Conservation (phyloP, 2,329 filamentous ascomycete species). For the Xylaria sp. region DNA sequence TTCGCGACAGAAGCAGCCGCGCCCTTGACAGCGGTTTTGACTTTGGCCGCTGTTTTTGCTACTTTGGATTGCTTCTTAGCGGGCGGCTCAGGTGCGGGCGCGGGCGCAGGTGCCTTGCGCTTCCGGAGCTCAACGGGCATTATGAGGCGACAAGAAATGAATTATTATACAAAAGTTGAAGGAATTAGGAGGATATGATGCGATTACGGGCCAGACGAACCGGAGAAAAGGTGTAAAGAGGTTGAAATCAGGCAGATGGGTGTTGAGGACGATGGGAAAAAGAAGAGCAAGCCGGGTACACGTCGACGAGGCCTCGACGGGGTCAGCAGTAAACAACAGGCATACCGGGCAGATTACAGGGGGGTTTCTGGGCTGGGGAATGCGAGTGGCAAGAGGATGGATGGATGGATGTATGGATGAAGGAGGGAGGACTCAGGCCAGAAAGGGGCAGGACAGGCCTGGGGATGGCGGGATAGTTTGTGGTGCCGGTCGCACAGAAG, state of each 20-base stretch:
- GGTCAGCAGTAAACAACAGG: slow-evolving; percentile 35
- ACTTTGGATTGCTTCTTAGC: slow-evolving; percentile 50
- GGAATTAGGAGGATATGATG: slow-evolving; percentile 13
- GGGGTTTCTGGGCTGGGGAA: slow-evolving; percentile 20
- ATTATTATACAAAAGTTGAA: not conserved
- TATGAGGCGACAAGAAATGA: slow-evolving; percentile 15
- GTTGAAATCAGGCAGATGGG: not conserved
- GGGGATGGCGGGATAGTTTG: slow-evolving; percentile 17
- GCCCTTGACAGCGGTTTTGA: slow-evolving; percentile 43
- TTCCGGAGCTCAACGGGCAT: slow-evolving; percentile 54
- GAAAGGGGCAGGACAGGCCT: slow-evolving; percentile 9
- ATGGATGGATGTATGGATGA: not conserved
- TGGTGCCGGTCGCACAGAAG: slow-evolving; percentile 25
- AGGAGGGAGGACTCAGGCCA: not conserved
- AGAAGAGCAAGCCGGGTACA: slow-evolving; percentile 15
- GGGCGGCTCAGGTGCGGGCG: slow-evolving; percentile 46
- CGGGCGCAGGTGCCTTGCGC: slow-evolving; percentile 51
- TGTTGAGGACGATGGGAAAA: slow-evolving; percentile 9
- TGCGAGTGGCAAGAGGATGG: not conserved
- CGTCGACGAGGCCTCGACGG: slow-evolving; percentile 27
- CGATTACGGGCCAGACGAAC: not conserved
- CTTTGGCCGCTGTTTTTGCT: slow-evolving; percentile 46
- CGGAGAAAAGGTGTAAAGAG: not conserved
- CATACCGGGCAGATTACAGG: slow-evolving; percentile 27
- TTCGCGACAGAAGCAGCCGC: slow-evolving; percentile 32